phyloP scores from a whole-genome alignment of 192 early-diverging fungal species.

The Podila minutissima region DNA sequence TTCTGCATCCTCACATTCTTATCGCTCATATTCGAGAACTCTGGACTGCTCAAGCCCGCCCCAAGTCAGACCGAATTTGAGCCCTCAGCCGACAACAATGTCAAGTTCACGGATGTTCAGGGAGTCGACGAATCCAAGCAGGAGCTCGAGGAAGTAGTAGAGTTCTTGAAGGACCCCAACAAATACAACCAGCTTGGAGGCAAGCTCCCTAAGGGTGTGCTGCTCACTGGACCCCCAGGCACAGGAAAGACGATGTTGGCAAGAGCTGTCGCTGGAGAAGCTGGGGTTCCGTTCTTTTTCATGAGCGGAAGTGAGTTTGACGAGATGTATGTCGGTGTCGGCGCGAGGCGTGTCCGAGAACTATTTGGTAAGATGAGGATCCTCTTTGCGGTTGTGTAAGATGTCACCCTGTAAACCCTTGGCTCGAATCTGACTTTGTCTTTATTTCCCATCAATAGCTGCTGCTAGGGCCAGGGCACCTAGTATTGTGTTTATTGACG shows the following conservation, averaged over 20 bases:
- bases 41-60: constrained; percentile 71
- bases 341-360: constrained; percentile 87
- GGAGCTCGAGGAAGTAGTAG: constrained; percentile 96
- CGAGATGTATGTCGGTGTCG: constrained; percentile 98
- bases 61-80: constrained; percentile 68
- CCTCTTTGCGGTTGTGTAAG: not conserved
- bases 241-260: constrained; percentile 99
- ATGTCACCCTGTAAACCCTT: not conserved
- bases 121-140: constrained; percentile 99
- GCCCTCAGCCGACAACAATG: constrained; percentile 64
- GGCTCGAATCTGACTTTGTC: not conserved
- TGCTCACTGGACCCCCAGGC: constrained; percentile 91
- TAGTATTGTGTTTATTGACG: constrained; percentile 98
- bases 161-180: constrained; percentile 93
- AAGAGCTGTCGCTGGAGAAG: constrained; percentile 96
- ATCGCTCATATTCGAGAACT: constrained; percentile 75
- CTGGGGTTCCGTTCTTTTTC: constrained; percentile 98
- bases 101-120: constrained; percentile 94
- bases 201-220: constrained; percentile 93
- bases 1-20: constrained; percentile 78
- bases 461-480: constrained; percentile 82
- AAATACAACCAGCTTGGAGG: constrained; percentile 94
- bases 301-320: constrained; percentile 99
- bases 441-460: constrained; percentile 46
- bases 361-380: constrained; percentile 69